Conservation (phyloP, 257 asterid genomes). For the Capsicum baccatum region DNA sequence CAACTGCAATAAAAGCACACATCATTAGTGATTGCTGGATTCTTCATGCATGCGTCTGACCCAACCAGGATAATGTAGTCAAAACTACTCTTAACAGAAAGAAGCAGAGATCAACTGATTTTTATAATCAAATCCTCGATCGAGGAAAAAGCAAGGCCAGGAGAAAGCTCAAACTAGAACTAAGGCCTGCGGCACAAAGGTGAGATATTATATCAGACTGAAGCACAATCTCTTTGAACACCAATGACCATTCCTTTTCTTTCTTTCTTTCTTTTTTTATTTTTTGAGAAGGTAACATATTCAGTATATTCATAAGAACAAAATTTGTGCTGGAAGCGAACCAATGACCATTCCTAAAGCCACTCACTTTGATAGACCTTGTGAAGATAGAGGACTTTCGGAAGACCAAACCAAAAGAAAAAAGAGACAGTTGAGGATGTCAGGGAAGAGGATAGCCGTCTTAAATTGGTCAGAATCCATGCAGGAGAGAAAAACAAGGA, state of each 20-base stretch:
- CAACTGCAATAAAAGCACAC: constrained; percentile 57
- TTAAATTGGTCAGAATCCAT: background rate
- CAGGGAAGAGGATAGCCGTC: constrained; percentile 8
- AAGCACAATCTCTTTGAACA: background rate
- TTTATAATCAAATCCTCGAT: background rate
- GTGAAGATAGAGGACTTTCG: constrained; percentile 18
- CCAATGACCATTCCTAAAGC: background rate
- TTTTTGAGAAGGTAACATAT: background rate
- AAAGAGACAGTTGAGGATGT: constrained; percentile 1
- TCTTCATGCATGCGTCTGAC: background rate
- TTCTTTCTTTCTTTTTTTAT: no score
- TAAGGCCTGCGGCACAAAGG: constrained; percentile 13
- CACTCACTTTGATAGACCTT: background rate
- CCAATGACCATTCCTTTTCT: constrained; percentile 1
- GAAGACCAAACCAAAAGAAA: background rate
- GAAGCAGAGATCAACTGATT: constrained; percentile 21
- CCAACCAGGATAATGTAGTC: background rate
- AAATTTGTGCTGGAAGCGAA: background rate
- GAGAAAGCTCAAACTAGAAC: constrained; percentile 10
- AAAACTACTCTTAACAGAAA: constrained; percentile 14
- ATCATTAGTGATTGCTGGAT: constrained; percentile 37
- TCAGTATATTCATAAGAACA: background rate
- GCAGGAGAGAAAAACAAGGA: constrained; percentile 11
- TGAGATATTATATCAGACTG: constrained; percentile 3
- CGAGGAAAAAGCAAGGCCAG: constrained; percentile 7